Evolutionary conservation across 441 rosid genomes (phyloP).

Genomic region (Arabidopsis lyrata): DNA sequence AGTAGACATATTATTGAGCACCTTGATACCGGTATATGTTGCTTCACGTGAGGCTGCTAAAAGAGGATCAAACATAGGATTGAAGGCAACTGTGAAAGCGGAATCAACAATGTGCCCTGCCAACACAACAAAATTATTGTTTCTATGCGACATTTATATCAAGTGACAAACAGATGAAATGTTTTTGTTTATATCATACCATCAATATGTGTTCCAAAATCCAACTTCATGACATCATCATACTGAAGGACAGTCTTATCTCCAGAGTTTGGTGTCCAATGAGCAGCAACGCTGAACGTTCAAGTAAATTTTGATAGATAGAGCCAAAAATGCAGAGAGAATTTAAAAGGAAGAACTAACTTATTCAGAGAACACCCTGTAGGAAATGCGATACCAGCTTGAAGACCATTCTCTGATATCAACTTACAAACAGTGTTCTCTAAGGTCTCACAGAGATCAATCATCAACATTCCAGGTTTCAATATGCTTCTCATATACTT

Average conservation of each 20-base stretch:
- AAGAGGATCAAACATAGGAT: conserved; percentile 92
- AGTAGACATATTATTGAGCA: conserved; percentile 33
- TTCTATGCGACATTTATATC: background rate
- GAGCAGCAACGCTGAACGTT: conserved; percentile 85
- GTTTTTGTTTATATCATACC: conserved; percentile 48
- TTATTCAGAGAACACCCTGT: conserved; percentile 97
- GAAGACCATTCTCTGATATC: conserved; percentile 87
- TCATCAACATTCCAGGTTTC: conserved; percentile 94
- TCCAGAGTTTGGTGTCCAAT: conserved; percentile 98
- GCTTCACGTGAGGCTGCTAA: conserved; percentile 97
- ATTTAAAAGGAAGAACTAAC: conserved; percentile 44
- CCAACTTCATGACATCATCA: conserved; percentile 96
- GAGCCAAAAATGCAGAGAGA: conserved; percentile 2
- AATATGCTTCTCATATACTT: conserved; percentile 76
- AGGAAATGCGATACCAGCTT: conserved; percentile 99
- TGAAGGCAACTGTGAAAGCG: conserved; percentile 95
- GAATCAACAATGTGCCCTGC: conserved; percentile 87
- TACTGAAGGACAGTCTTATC: conserved; percentile 97
- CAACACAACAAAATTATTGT: conserved; percentile 18
- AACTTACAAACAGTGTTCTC: conserved; percentile 90
- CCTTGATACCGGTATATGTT: conserved; percentile 93
- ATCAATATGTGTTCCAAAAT: conserved; percentile 96
- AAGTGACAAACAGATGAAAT: background rate
- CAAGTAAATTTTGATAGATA: background rate
- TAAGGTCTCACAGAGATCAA: conserved; percentile 88